A percentile compares a stretch with the other conserved stretches of the same genome.
phyloP scores from a whole-genome alignment of 2,329 filamentous ascomycete species.

The Apiospora phragmitis region DNA sequence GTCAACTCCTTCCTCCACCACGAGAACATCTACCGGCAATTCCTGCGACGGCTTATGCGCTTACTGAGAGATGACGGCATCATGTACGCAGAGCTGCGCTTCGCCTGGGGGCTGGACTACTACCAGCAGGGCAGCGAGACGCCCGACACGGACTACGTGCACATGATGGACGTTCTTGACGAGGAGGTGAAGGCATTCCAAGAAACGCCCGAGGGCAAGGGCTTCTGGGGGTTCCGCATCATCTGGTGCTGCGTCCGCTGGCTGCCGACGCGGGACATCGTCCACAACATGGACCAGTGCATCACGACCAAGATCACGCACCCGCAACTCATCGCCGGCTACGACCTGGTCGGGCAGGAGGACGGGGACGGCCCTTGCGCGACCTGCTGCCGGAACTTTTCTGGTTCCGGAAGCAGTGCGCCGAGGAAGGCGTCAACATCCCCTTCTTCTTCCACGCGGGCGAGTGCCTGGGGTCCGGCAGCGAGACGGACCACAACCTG shows the following conservation, averaged over 20 bases:
- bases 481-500: constrained; percentile 74
- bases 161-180: constrained; percentile 71
- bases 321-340: constrained; percentile 80
- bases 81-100: constrained; percentile 77
- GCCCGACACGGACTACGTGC: constrained; percentile 66
- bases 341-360: constrained; percentile 88
- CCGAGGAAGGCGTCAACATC: constrained; percentile 74
- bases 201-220: constrained; percentile 64
- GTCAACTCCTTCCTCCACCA: constrained; percentile 79
- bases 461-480: constrained; percentile 80
- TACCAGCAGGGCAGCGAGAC: constrained; percentile 63
- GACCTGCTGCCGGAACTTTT: constrained; percentile 83
- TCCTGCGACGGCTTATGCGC: constrained; percentile 69
- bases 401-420: constrained; percentile 89
- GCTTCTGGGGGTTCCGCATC: constrained; percentile 81
- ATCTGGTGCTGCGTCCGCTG: constrained; percentile 80
- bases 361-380: constrained; percentile 73
- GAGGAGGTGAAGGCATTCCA: constrained; percentile 81
- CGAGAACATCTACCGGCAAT: constrained; percentile 83
- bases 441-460: constrained; percentile 97
- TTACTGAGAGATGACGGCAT: constrained; percentile 80
- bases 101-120: constrained; percentile 73
- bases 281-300: constrained; percentile 84
- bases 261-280: constrained; percentile 63
- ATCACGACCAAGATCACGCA: constrained; percentile 78